Conservation (phyloP, 306 rosid species). For the Prunus padus region DNA sequence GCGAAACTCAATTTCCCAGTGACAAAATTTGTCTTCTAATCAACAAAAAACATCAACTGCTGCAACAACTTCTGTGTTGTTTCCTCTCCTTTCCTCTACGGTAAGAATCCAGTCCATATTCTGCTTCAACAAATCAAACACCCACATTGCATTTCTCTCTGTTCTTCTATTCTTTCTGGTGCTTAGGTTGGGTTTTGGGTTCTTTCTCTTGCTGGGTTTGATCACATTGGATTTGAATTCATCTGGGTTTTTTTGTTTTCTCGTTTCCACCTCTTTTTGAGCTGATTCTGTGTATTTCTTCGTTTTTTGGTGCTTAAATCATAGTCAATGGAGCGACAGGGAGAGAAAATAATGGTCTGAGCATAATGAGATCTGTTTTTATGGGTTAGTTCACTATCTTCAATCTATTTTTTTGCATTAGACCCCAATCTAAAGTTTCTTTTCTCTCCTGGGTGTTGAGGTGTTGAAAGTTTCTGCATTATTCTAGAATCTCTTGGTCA, state of each 20-base stretch:
- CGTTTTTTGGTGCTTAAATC: too few relatives aligned
- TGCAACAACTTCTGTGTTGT: not conserved
- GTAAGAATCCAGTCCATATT: not conserved
- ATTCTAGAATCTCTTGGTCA: not conserved
- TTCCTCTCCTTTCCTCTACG: not conserved
- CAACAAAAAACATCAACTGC: not conserved
- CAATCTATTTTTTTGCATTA: not conserved
- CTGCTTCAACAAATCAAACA: conserved; percentile 1
- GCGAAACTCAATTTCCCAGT: not conserved
- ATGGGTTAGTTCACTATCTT: conserved; percentile 20
- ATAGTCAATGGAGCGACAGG: not conserved
- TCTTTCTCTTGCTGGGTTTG: conserved; percentile 12
- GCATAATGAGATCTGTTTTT: conserved; percentile 5
- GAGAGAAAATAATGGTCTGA: not conserved
- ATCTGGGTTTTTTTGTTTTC: conserved; percentile 18
- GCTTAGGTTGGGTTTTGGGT: not conserved
- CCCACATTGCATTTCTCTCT: not conserved
- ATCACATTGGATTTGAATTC: not conserved
- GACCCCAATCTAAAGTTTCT: not conserved
- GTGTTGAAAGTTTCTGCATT: not conserved
- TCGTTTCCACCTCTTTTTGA: not conserved
- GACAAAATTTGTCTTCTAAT: not conserved
- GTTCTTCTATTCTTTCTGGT: not conserved
- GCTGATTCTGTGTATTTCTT: not conserved
- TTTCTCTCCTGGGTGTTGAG: not conserved